Base-by-base conservation (phyloP, 768 basidiomycete species). In the Coprinopsis marcescibilis region DNA sequence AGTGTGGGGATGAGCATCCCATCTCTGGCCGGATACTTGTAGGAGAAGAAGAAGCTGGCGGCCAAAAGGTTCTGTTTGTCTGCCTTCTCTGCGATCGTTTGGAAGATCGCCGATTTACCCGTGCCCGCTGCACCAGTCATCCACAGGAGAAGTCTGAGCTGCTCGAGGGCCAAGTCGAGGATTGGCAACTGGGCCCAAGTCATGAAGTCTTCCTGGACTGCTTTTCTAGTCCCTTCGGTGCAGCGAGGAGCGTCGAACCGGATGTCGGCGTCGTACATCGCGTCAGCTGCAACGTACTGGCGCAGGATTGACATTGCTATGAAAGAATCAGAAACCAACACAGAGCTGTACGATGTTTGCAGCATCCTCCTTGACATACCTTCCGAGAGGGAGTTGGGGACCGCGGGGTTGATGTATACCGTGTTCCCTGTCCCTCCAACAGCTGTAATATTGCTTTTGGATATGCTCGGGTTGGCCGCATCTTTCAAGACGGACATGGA, bases 21-120 rank as follows among this genome's bases (percentile, higher is more conserved):
- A 24, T 35, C 25, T 19, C 42, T 30, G 23, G 25, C 20, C 10
- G 32, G 42, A 8, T 42, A n/a, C 13, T 23, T 29, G 20, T 42
- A 25, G 12, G 43, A 36, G 34, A 50, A 50, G 43, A 50, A 50
- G 35, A 50, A 50, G 43, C 48, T 50, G 10, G 43, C 48, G 13
- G 43, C 43, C 4, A 50, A 26, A 24, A 20, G n/a, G 14, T 26
- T 20, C 5, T 43, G 19, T 7, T 23, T 32, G 23, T 29, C n/a
- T 17, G 20, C 44, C 14, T 11, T 8, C 24, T 50, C 43, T 2
- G 48, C 29, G 7, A 50, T 14, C 6, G 33, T 44, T 33, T 50
- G 48, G 14, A 43, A 13, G 20, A 50, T 43, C 11, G 48, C 42
- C 8, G 48, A 44, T 32, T 50, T 50, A 4, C 48, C 48, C 3